These are phyloP conservation scores for Plasmodium berghei DNA, from an alignment of 169 alveolate species.

Conservation along the genomic window DNA sequence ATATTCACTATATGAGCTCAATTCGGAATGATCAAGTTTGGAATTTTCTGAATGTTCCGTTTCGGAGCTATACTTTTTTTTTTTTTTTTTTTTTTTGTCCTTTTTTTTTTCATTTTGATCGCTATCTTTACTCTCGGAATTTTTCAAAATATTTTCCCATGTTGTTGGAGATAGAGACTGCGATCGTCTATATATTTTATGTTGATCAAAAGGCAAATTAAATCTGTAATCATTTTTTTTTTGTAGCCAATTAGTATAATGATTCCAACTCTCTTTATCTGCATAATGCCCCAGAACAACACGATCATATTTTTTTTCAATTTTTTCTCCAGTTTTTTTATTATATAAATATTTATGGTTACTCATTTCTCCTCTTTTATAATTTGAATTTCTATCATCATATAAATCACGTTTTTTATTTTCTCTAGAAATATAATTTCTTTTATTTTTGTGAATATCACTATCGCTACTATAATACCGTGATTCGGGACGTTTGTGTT, in stretches of 20 bases:
- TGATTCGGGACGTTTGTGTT: no score
- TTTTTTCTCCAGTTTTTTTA: constrained; percentile 41
- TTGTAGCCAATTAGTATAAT: constrained; percentile 62
- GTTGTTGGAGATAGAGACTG: constrained; percentile 58
- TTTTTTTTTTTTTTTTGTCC: constrained; percentile 17
- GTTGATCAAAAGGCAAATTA: constrained; percentile 45
- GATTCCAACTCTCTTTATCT: constrained; percentile 58
- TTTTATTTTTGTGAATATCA: constrained; percentile 7
- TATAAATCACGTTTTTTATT: neutral
- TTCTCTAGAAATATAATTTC: neutral
- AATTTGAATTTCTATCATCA: neutral
- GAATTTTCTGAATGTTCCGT: neutral
- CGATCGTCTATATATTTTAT: constrained; percentile 62
- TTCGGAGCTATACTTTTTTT: constrained; percentile 5
- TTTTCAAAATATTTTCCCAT: constrained; percentile 45
- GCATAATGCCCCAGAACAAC: constrained; percentile 57
- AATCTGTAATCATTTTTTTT: constrained; percentile 65
- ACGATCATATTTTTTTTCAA: constrained; percentile 50
- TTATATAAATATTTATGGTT: constrained; percentile 35
- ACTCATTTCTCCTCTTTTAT: constrained; percentile 14
- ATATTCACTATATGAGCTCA: no score
- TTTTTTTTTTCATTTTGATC: constrained; percentile 12
- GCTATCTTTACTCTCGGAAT: constrained; percentile 11
- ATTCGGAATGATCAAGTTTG: no score
- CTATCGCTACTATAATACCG: no score